Conservation (phyloP, 2,329 filamentous ascomycete species). For the Coccinonectria pachysandricola region DNA sequence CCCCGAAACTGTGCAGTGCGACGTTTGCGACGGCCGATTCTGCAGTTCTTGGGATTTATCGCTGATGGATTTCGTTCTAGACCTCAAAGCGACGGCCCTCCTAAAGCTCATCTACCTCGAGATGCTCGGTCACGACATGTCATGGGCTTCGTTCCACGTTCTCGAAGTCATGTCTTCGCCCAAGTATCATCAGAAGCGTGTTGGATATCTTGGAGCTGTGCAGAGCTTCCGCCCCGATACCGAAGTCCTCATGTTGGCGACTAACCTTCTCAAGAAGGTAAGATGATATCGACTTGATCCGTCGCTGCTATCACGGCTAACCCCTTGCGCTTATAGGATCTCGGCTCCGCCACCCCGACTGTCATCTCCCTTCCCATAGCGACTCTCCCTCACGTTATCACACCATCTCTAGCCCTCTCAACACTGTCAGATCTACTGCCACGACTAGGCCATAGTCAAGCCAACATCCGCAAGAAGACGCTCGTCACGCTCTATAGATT, state of each 20-base stretch:
- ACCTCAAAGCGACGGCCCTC: constrained; percentile 91
- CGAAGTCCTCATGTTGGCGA: constrained; percentile 94
- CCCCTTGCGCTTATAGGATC: constrained; percentile 38
- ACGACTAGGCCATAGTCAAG: constrained; percentile 74
- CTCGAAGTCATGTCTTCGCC: constrained; percentile 97
- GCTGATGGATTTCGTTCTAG: too few relatives aligned
- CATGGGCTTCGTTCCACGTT: constrained; percentile 96
- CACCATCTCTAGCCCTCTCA: constrained; percentile 81
- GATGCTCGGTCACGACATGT: constrained; percentile 99
- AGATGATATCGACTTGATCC: constrained; percentile 1
- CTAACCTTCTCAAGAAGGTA: constrained; percentile 91
- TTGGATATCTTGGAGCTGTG: constrained; percentile 88
- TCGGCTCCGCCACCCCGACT: constrained; percentile 60
- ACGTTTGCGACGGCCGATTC: too few relatives aligned
- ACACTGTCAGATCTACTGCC: constrained; percentile 79
- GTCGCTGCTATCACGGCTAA: background rate
- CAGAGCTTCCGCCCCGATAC: constrained; percentile 95
- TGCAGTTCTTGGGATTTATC: too few relatives aligned
- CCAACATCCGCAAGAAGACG: constrained; percentile 87
- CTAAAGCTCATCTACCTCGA: constrained; percentile 95
- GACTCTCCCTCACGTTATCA: constrained; percentile 91
- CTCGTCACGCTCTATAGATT: constrained; percentile 89
- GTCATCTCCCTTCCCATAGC: constrained; percentile 78
- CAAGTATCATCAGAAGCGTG: constrained; percentile 90
- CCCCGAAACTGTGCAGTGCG: too few relatives aligned